A percentile compares a stretch with the other conserved stretches of the same genome.
These are phyloP conservation scores for Camellia oleifera DNA, from an alignment of 179 eudicot species.

Conservation along the genomic window DNA sequence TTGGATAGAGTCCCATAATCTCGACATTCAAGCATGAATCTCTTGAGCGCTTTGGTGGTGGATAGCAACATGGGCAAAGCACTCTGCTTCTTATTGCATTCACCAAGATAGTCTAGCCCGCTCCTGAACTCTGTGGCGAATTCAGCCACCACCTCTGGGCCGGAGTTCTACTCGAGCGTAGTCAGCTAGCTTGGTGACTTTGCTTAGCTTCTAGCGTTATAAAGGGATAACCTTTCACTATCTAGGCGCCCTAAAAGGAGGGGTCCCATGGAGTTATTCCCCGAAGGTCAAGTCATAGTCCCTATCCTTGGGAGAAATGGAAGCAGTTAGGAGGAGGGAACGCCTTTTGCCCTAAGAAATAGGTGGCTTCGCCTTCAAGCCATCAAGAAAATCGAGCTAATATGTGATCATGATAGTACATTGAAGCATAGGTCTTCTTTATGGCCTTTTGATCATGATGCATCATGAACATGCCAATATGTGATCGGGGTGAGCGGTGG, in stretches of 20 bases:
- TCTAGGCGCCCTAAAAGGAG: neutral
- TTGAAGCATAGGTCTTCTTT: neutral
- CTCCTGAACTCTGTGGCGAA: neutral
- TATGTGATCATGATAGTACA: neutral
- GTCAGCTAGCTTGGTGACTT: neutral
- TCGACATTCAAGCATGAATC: neutral
- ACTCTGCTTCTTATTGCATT: too few species aligned
- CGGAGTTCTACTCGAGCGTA: neutral
- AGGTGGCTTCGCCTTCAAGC: neutral
- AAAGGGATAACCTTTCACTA: neutral
- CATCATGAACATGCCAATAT: too few species aligned
- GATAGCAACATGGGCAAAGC: neutral
- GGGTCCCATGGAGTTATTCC: neutral
- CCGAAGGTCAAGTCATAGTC: neutral
- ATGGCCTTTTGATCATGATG: too few species aligned
- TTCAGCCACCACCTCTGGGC: neutral
- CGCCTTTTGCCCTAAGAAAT: too few species aligned
- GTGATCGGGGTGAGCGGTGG: too few species aligned
- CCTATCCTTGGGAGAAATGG: too few species aligned
- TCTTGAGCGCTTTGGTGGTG: too few species aligned
- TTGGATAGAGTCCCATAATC: neutral
- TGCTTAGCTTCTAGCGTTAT: neutral
- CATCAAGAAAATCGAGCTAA: slow-evolving; percentile 1
- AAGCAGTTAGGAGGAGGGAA: too few species aligned
- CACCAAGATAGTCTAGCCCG: too few species aligned